Percentiles rank a stretch among this genome's conserved stretches.
phyloP scores from a whole-genome alignment of 441 rosid genomes.

The Brassica balearica region DNA sequence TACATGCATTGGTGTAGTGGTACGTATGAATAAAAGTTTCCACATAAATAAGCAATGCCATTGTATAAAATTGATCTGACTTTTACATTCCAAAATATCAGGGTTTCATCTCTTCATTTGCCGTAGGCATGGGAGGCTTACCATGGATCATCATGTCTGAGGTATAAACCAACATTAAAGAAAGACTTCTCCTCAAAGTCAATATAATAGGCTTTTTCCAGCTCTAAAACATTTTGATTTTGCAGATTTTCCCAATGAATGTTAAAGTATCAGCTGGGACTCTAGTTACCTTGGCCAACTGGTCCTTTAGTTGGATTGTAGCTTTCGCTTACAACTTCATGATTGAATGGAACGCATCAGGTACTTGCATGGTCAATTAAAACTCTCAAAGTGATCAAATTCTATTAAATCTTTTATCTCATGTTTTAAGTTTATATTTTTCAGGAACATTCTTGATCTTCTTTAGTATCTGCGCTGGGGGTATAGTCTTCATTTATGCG shows the following conservation, averaged over 20 bases:
- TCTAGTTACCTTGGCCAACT: conserved; percentile 51
- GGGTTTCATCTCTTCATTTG: conserved; percentile 47
- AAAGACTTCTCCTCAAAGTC: not conserved
- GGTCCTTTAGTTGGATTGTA: conserved; percentile 52
- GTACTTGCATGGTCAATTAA: conserved; percentile 19
- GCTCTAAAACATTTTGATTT: not conserved
- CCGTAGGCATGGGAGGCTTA: conserved; percentile 64
- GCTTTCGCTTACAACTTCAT: conserved; percentile 58
- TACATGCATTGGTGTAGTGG: conserved; percentile 53
- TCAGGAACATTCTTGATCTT: conserved; percentile 53
- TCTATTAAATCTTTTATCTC: not conserved
- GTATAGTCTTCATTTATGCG: conserved; percentile 44
- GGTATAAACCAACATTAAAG: conserved; percentile 42
- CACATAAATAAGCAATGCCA: not conserved
- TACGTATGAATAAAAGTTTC: conserved; percentile 31
- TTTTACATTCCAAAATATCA: conserved; percentile 34
- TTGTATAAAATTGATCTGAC: not conserved
- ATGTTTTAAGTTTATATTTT: conserved; percentile 13
- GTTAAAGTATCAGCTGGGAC: conserved; percentile 59
- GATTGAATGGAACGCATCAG: conserved; percentile 62
- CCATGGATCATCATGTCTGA: conserved; percentile 77
- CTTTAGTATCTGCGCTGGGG: conserved; percentile 40
- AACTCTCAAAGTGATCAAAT: not conserved
- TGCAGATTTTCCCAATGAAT: conserved; percentile 57
- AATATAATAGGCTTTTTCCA: not conserved